A percentile compares a stretch with the other conserved stretches of the same genome.
Conservation (phyloP, 2,329 filamentous ascomycete genomes). For the Fusarium luffae region DNA sequence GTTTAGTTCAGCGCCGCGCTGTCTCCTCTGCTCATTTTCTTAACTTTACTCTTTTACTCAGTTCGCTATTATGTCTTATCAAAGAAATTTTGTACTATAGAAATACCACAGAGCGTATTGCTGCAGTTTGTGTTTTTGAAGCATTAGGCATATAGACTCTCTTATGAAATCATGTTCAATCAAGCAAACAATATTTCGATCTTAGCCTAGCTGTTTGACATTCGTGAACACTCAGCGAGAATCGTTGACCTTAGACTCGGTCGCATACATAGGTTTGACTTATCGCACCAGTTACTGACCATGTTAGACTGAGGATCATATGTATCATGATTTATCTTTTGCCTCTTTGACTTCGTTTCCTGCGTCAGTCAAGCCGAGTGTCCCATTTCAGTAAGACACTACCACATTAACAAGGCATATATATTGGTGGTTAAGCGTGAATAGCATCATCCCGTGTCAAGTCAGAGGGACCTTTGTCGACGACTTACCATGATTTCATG, state of each 20-base stretch:
- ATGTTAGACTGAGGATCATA: background rate
- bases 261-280: background rate
- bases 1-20: background rate
- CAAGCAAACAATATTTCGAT: background rate
- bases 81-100: constrained; percentile 29
- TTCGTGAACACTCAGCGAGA: background rate
- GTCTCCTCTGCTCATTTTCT: background rate
- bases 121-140: constrained; percentile 13
- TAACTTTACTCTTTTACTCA: background rate
- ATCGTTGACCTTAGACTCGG: background rate
- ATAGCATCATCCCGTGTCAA: background rate
- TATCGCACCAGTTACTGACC: background rate
- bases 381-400: background rate
- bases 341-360: background rate
- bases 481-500: background rate
- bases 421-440: background rate
- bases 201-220: too few species aligned
- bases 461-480: background rate
- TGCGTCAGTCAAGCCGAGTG: background rate
- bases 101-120: constrained; percentile 39
- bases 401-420: background rate
- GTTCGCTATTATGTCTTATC: background rate
- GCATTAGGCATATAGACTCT: constrained; percentile 32
- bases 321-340: background rate
- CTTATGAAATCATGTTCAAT: constrained; percentile 7